These are phyloP conservation scores for Sporormia fimetaria DNA, from an alignment of 495 filamentous ascomycete genomes.

Conservation along the genomic window DNA sequence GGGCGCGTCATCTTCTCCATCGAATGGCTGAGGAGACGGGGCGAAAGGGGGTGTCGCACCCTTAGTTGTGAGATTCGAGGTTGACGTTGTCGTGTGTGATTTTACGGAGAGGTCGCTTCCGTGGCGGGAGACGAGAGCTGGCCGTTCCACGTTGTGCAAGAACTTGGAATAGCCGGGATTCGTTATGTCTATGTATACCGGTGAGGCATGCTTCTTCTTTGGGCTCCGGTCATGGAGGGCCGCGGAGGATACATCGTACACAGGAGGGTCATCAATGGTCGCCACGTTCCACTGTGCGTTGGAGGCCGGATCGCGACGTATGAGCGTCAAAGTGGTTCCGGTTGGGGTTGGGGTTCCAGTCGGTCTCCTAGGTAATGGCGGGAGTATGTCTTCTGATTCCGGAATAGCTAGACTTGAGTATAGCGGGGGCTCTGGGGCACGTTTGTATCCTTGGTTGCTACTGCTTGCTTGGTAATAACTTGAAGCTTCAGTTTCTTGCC, in stretches of 20 bases:
- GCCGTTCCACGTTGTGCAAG: constrained; percentile 14
- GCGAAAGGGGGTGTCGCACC: too few relatives aligned
- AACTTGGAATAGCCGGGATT: constrained; percentile 56
- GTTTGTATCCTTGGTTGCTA: too few relatives aligned
- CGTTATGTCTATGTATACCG: constrained; percentile 49
- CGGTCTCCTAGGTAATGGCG: constrained; percentile 10
- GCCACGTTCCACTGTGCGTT: constrained; percentile 85
- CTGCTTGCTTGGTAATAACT: too few relatives aligned
- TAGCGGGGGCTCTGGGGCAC: too few relatives aligned
- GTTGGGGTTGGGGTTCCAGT: constrained; percentile 1
- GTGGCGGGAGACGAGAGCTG: constrained; percentile 4
- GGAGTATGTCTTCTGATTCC: constrained; percentile 1
- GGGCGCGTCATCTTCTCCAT: background rate
- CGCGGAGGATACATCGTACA: constrained; percentile 28
- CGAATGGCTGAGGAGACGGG: background rate
- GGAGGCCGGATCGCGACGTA: constrained; percentile 72
- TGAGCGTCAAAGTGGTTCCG: constrained; percentile 57
- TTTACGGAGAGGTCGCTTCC: constrained; percentile 8
- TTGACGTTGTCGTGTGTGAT: constrained; percentile 4
- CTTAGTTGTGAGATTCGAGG: too few relatives aligned
- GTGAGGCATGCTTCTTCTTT: constrained; percentile 25
- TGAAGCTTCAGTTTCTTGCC: constrained; percentile 11
- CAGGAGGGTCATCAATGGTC: constrained; percentile 46
- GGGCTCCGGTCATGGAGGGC: constrained; percentile 6
- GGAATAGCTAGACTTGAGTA: too few relatives aligned